These are phyloP conservation scores for Austroboletus festivus DNA, from an alignment of 768 basidiomycete genomes.

Conservation along the genomic window DNA sequence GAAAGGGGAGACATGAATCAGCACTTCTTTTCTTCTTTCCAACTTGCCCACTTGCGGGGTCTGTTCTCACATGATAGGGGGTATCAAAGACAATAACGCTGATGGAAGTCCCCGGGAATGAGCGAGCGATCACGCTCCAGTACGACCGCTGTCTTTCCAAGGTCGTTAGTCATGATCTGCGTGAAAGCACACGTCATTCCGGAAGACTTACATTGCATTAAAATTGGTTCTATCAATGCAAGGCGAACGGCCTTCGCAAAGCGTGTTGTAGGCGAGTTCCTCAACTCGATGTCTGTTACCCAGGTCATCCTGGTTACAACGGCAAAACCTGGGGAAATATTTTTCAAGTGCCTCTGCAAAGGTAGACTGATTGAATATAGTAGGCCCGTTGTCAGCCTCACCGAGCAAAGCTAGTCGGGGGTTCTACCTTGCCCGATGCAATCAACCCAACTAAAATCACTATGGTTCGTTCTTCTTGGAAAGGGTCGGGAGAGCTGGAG, in stretches of 20 bases:
- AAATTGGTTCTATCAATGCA: slow-evolving; percentile 81
- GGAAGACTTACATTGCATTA: slow-evolving; percentile 51
- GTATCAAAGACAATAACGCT: slow-evolving; percentile 80
- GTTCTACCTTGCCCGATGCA: slow-evolving; percentile 66
- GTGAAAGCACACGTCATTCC: not conserved
- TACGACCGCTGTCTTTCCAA: slow-evolving; percentile 58
- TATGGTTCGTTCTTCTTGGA: slow-evolving; percentile 43
- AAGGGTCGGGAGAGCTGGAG: slow-evolving; percentile 17
- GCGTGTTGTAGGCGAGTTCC: slow-evolving; percentile 46
- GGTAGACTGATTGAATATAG: slow-evolving; percentile 38
- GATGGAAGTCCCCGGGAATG: slow-evolving; percentile 57
- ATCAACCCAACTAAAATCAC: slow-evolving; percentile 73
- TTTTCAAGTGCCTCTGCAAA: slow-evolving; percentile 70
- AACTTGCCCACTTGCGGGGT: not conserved
- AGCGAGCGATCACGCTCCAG: slow-evolving; percentile 72
- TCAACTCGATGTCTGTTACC: slow-evolving; percentile 69
- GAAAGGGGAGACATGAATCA: slow-evolving; percentile 18
- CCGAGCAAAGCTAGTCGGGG: slow-evolving; percentile 1
- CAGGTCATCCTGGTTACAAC: slow-evolving; percentile 81
- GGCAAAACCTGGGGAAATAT: slow-evolving; percentile 56
- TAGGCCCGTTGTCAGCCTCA: slow-evolving; percentile 3
- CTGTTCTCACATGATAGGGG: slow-evolving; percentile 61
- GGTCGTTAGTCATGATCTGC: not conserved
- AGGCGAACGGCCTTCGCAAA: slow-evolving; percentile 62
- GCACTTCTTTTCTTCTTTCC: slow-evolving; percentile 8